These are phyloP conservation scores for Datisca glomerata DNA, from an alignment of 306 rosid species.

Conservation along the genomic window DNA sequence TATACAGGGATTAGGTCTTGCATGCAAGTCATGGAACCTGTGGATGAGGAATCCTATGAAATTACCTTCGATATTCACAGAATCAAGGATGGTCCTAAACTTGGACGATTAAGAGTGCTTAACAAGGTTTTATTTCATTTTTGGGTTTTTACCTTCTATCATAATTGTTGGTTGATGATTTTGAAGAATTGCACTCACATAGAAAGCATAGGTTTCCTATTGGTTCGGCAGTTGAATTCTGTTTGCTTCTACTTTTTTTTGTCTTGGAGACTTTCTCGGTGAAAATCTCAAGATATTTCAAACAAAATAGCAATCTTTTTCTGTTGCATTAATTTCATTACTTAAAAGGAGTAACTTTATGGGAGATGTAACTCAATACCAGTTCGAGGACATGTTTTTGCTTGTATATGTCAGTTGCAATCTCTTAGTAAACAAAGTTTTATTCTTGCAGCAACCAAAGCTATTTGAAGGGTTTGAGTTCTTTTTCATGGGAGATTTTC, in stretches of 20 bases:
- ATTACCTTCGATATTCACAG: slow-evolving; percentile 60
- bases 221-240: too few species aligned
- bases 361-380: not conserved
- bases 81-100: slow-evolving; percentile 66
- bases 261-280: too few species aligned
- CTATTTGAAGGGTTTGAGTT: slow-evolving; percentile 65
- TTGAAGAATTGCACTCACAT: not conserved
- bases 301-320: not conserved
- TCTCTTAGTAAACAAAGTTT: slow-evolving; percentile 1
- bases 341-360: too few species aligned
- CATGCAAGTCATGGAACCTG: slow-evolving; percentile 43
- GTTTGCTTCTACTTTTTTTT: too few species aligned
- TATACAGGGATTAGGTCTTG: slow-evolving; percentile 74
- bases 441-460: slow-evolving; percentile 58
- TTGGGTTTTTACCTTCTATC: too few species aligned
- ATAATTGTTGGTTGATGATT: not conserved
- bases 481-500: slow-evolving; percentile 62
- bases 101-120: slow-evolving; percentile 63
- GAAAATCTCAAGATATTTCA: not conserved
- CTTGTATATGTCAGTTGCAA: not conserved
- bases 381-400: not conserved
- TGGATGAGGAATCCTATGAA: slow-evolving; percentile 64
- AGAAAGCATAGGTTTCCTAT: not conserved
- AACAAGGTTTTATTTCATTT: slow-evolving; percentile 53
- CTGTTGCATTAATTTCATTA: not conserved